Percentiles rank a stretch among this genome's conserved stretches.
These are phyloP conservation scores for Zelopaecilomyces penicillatus DNA, from an alignment of 2,329 filamentous ascomycete genomes.

Conservation along the genomic window DNA sequence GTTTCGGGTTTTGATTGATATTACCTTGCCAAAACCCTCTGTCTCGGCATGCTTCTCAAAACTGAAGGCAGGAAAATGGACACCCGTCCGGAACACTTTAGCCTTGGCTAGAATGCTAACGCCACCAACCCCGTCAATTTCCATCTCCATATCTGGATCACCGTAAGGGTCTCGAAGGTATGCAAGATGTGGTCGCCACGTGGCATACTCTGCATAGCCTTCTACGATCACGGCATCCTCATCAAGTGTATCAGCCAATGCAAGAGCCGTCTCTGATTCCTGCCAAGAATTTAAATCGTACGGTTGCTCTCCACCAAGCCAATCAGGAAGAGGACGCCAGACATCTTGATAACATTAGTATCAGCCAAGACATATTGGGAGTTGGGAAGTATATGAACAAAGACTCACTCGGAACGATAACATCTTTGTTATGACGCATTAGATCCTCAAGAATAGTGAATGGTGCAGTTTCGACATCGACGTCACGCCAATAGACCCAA, in stretches of 20 bases:
- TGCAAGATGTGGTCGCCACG: constrained; percentile 92
- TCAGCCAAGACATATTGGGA: neutral
- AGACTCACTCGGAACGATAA: constrained; percentile 93
- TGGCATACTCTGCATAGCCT: constrained; percentile 97
- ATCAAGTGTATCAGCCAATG: constrained; percentile 86
- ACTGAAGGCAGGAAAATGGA: constrained; percentile 96
- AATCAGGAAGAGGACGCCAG: constrained; percentile 96
- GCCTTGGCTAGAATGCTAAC: constrained; percentile 97
- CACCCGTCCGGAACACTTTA: constrained; percentile 85
- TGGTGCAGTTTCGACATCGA: constrained; percentile 94
- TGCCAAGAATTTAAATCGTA: constrained; percentile 99
- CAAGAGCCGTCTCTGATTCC: constrained; percentile 92
- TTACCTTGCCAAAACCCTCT: constrained; percentile 94
- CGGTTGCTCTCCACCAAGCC: constrained; percentile 95
- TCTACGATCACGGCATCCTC: constrained; percentile 98
- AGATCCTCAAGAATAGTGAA: constrained; percentile 95
- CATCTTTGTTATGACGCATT: constrained; percentile 98
- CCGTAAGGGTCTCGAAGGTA: constrained; percentile 95
- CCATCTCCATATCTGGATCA: constrained; percentile 99
- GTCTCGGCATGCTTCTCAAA: constrained; percentile 99
- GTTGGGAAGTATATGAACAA: neutral
- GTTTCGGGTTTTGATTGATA: constrained; percentile 11
- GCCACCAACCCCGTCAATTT: constrained; percentile 94
- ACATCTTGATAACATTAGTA: constrained; percentile 58
- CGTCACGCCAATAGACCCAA: constrained; percentile 99